Conservation (phyloP, 257 asterid genomes). For the Striga asiatica region DNA sequence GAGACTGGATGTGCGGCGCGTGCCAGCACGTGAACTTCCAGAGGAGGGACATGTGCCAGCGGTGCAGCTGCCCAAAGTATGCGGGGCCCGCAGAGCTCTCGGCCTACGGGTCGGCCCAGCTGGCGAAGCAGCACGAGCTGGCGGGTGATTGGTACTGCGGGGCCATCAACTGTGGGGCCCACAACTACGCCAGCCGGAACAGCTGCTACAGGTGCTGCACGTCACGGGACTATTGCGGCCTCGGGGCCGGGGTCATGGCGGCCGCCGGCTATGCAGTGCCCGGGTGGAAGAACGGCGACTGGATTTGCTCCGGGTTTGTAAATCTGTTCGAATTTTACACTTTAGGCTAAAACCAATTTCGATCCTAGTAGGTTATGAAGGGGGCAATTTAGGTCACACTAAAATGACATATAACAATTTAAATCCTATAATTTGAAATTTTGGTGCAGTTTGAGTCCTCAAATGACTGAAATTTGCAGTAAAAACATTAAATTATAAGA, state of each 20-base stretch:
- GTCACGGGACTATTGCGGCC: conserved; percentile 36
- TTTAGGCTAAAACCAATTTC: background rate
- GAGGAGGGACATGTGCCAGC: conserved; percentile 62
- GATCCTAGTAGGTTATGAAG: background rate
- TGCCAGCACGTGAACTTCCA: conserved; percentile 75
- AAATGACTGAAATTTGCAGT: no score
- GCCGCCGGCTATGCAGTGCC: conserved; percentile 46
- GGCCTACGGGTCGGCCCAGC: conserved; percentile 37
- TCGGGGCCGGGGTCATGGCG: conserved; percentile 34
- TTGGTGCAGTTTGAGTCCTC: no score
- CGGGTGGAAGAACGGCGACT: conserved; percentile 87
- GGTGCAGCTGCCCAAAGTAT: conserved; percentile 64
- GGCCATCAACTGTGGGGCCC: conserved; percentile 57
- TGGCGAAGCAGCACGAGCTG: conserved; percentile 24
- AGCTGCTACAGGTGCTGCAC: conserved; percentile 60
- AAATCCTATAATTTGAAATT: no score
- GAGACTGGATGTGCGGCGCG: conserved; percentile 85
- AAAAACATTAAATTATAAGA: no score
- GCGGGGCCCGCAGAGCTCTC: conserved; percentile 40
- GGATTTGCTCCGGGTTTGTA: conserved; percentile 66
- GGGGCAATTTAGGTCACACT: no score
- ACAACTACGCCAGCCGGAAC: conserved; percentile 75
- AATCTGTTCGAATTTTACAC: no score
- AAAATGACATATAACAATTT: no score
- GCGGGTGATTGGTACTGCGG: conserved; percentile 88